Base-by-base conservation (phyloP, 169 alveolate species). In the Plasmodium gallinaceum region DNA sequence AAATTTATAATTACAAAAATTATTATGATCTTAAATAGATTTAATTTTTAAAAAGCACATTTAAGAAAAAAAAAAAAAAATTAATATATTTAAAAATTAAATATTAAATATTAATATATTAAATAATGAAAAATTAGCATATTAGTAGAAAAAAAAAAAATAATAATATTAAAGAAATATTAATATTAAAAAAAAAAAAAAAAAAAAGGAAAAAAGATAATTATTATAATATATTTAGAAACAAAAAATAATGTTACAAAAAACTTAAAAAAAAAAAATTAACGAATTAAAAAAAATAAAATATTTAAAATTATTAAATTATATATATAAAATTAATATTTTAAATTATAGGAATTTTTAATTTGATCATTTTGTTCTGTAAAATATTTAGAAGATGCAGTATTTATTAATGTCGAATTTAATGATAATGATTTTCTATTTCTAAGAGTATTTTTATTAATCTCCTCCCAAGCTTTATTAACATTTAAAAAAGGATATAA, bases 391-490 rank as follows among this genome's bases (percentile, higher is more conserved):
- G 87, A 60, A 14, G 73, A 54, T 5, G 92, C 66, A 8, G 75
- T 60, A 39, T 70, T 85, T 66, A 62, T 61, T 54, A 85, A 74
- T 14, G 92, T 62, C 1, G 92, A 24, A 26, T 64, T 85, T 32
- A 71, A 64, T 8, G 86, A 70, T 62, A 85, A 43, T 14, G 87
- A 22, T 64, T 85, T 85, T 72, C 70, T 69, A 70, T 62, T 43
- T 32, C 43, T 69, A 22, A 85, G 74, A n/a, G 70, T 85, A 37
- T 18, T 85, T 64, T 80, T 86, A 75, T 92, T 89, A 72, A 94
- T 61, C 58, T 92, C 91, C 88, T 92, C 92, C 96, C 96, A 94
- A n/a, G 96, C 96, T 61, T 94, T 93, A 48, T 76, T 72, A 48
- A 92, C 92, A 52, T 88, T 75, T 76, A 92, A 74, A 91, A 90